A percentile compares a stretch with the other conserved stretches of the same genome.
phyloP scores from a whole-genome alignment of 352 stramenopile genomes.

The Detonula confervacea region DNA sequence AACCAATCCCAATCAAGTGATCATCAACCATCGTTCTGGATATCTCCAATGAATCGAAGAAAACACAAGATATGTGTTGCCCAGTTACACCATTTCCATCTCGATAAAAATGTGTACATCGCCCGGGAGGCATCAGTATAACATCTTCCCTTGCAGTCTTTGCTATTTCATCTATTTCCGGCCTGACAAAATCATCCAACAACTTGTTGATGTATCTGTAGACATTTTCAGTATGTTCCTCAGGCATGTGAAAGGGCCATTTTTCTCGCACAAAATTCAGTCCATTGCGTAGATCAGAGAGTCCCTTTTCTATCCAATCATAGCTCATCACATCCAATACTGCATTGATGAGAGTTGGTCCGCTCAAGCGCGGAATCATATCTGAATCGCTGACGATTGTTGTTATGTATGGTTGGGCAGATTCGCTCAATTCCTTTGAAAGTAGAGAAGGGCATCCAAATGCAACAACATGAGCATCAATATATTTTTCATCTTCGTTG shows the following conservation, averaged over 20 bases:
- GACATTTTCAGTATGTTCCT: slow-evolving; percentile 11
- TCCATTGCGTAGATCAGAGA: slow-evolving; percentile 18
- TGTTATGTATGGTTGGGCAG: slow-evolving; percentile 24
- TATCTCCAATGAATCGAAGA: slow-evolving; percentile 45
- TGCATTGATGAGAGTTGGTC: slow-evolving; percentile 26
- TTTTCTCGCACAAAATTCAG: slow-evolving; percentile 11
- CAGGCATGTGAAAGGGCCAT: slow-evolving; percentile 18
- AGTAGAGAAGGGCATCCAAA: slow-evolving; percentile 49
- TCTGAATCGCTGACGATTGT: slow-evolving; percentile 46
- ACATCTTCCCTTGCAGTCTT: slow-evolving; percentile 12
- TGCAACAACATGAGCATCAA: slow-evolving; percentile 39
- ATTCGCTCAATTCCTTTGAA: slow-evolving; percentile 22
- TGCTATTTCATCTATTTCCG: slow-evolving; percentile 19
- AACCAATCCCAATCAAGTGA: slow-evolving; percentile 34
- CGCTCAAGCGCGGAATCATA: slow-evolving; percentile 40
- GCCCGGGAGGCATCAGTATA: slow-evolving; percentile 77
- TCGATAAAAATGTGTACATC: slow-evolving; percentile 81
- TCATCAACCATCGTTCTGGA: slow-evolving; percentile 49
- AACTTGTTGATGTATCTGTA: slow-evolving; percentile 19
- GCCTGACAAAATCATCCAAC: slow-evolving; percentile 29
- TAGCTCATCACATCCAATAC: slow-evolving; percentile 48
- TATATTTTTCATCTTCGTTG: slow-evolving; percentile 39
- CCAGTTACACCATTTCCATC: slow-evolving; percentile 73
- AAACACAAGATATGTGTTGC: slow-evolving; percentile 63
- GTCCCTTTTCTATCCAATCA: slow-evolving; percentile 42